Evolutionary conservation across 768 basidiomycete genomes (phyloP).

Genomic region (Imleria badia): DNA sequence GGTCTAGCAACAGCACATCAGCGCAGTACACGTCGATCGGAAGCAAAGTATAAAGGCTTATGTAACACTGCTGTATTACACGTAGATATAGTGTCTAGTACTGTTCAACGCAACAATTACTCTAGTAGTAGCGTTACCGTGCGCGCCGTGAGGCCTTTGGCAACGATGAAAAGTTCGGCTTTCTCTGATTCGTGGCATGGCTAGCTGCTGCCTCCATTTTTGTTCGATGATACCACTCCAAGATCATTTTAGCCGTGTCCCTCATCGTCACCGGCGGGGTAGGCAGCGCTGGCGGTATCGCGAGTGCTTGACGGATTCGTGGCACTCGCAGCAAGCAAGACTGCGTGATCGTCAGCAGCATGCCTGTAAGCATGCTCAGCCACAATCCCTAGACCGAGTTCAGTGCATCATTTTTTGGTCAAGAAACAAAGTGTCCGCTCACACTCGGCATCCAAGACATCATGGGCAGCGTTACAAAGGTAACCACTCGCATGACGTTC

Average conservation of each 20-base stretch:
- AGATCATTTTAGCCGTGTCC: slow-evolving; percentile 21
- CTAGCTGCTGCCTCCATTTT: background rate
- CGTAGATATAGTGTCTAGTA: no score
- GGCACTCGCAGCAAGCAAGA: slow-evolving; percentile 43
- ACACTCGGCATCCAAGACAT: slow-evolving; percentile 66
- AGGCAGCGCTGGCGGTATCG: slow-evolving; percentile 28
- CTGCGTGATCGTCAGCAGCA: slow-evolving; percentile 47
- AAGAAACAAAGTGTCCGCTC: slow-evolving; percentile 27
- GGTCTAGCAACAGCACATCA: slow-evolving; percentile 17
- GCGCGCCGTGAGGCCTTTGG: slow-evolving; percentile 20
- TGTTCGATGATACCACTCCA: slow-evolving; percentile 19
- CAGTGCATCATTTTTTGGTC: background rate
- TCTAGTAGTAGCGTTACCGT: background rate
- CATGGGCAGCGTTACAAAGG: slow-evolving; percentile 50
- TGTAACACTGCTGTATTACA: slow-evolving; percentile 14
- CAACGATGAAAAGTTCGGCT: slow-evolving; percentile 25
- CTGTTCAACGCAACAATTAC: background rate
- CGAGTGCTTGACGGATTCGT: slow-evolving; percentile 39
- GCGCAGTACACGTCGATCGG: background rate
- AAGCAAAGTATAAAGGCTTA: slow-evolving; percentile 2
- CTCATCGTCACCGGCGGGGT: slow-evolving; percentile 28
- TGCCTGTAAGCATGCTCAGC: slow-evolving; percentile 56
- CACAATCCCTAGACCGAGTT: slow-evolving; percentile 48
- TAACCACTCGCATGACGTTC: slow-evolving; percentile 64
- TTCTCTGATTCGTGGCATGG: slow-evolving; percentile 9